Percentiles rank a stretch among this genome's conserved stretches.
Evolutionary conservation across 2,329 filamentous ascomycete genomes (phyloP).

Genomic region (Penicillium sp.): DNA sequence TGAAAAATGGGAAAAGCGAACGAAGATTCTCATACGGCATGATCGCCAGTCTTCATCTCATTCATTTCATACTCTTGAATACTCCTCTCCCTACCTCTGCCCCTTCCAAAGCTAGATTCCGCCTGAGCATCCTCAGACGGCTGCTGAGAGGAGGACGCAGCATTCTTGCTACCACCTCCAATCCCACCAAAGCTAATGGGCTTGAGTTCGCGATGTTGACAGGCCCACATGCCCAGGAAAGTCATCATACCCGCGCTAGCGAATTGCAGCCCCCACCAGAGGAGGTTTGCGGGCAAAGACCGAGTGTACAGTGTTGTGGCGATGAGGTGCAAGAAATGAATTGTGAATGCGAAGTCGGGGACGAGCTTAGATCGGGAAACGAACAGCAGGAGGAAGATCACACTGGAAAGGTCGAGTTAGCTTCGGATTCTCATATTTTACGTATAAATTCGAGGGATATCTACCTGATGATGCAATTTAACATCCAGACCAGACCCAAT

Average conservation of each 20-base stretch:
- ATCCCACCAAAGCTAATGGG: slow-evolving; percentile 82
- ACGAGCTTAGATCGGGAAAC: slow-evolving; percentile 90
- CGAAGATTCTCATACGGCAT: slow-evolving; percentile 26
- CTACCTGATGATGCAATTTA: slow-evolving; percentile 66
- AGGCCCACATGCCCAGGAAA: slow-evolving; percentile 81
- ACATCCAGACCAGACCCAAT: slow-evolving; percentile 66
- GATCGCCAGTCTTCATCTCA: slow-evolving; percentile 33
- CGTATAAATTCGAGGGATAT: slow-evolving; percentile 17
- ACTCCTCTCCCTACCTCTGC: slow-evolving; percentile 32
- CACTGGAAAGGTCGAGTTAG: slow-evolving; percentile 53
- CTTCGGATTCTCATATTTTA: not conserved
- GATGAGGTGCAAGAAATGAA: slow-evolving; percentile 80
- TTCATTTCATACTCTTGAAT: slow-evolving; percentile 38
- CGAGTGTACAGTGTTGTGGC: slow-evolving; percentile 77
- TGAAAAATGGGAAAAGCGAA: not conserved
- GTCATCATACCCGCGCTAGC: slow-evolving; percentile 65
- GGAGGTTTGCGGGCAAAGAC: slow-evolving; percentile 70
- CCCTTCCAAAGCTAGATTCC: slow-evolving; percentile 30
- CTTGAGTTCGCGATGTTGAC: slow-evolving; percentile 82
- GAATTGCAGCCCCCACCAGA: slow-evolving; percentile 80
- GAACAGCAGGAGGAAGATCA: slow-evolving; percentile 78
- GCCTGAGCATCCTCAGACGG: slow-evolving; percentile 18
- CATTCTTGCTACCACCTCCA: slow-evolving; percentile 18
- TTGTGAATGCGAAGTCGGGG: slow-evolving; percentile 87
- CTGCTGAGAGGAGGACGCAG: slow-evolving; percentile 12